These are phyloP conservation scores for Aspergillus avenaceus DNA, from an alignment of 495 filamentous ascomycete species.

Conservation along the genomic window DNA sequence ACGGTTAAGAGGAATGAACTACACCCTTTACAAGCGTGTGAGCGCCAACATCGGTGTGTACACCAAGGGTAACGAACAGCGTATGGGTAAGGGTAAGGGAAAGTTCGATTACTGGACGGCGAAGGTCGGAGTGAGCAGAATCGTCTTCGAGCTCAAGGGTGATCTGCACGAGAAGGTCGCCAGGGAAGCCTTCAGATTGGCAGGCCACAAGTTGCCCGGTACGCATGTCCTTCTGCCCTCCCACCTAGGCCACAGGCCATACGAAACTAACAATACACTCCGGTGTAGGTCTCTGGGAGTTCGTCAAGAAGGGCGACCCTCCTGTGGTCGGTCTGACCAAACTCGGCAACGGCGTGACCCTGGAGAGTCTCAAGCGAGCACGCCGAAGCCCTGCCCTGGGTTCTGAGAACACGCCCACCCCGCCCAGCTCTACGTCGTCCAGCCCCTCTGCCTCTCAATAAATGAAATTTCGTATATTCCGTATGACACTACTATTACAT, in stretches of 20 bases:
- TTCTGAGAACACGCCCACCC: constrained; percentile 25
- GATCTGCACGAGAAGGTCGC: constrained; percentile 91
- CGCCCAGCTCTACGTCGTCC: constrained; percentile 36
- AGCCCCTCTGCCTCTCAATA: constrained; percentile 39
- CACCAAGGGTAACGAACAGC: constrained; percentile 88
- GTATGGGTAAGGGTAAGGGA: constrained; percentile 99
- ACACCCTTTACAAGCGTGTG: constrained; percentile 84
- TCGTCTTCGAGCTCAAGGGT: constrained; percentile 90
- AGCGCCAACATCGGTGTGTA: constrained; percentile 92
- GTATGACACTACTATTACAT: constrained; percentile 10
- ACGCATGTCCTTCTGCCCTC: constrained; percentile 19
- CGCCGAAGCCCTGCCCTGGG: constrained; percentile 59
- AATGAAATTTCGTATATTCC: constrained; percentile 10
- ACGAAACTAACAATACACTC: constrained; percentile 19
- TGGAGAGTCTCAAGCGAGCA: constrained; percentile 73
- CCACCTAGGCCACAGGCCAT: neutral
- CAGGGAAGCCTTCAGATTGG: constrained; percentile 89
- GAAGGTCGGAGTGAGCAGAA: constrained; percentile 78
- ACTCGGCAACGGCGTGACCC: constrained; percentile 71
- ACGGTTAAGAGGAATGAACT: constrained; percentile 86
- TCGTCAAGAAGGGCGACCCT: constrained; percentile 88
- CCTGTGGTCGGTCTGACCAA: constrained; percentile 93
- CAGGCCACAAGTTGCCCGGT: constrained; percentile 95
- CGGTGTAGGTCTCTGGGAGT: constrained; percentile 76
- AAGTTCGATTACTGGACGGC: constrained; percentile 95